Evolutionary conservation across 2,329 filamentous ascomycete genomes (phyloP), one percentile per base, ranked within the genome.

Genomic region (Pseudopyrenochaeta lycopersici): DNA sequence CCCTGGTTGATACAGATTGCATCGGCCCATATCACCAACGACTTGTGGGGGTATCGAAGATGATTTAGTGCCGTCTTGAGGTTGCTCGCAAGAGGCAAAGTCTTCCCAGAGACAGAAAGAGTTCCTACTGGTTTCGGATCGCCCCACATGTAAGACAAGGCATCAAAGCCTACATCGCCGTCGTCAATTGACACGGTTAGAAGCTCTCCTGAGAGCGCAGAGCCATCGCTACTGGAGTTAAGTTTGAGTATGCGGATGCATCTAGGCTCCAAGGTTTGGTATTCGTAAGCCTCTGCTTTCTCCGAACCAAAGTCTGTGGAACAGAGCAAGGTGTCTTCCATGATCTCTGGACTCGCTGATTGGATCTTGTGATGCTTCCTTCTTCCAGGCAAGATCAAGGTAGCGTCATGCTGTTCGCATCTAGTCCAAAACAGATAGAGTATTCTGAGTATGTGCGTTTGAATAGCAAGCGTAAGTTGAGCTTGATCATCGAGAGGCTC

Each of bases 1-100:
- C 40, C 7, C 32, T 58, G 54, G 31, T 51, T 51, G 43, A 58
- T 54, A 15, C 46, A 54, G 7, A 54, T 49, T 20, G 51, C 51
- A 33, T 49, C 40, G 5, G 45, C 30, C 51, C 52, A 55, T 21
- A 50, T 47, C 4, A 20, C 14, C 2, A 44, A 32, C 17, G 39
- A n/a, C 1, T 30, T 45, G 11, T 45, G 18, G 4, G n/a, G 6
- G 20, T 48, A 31, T 40, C 48, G 48, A 10, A 52, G 31, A 45
- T 48, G n/a, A 7, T 15, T 14, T 18, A 56, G 29, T 5, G 48
- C 53, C 18, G 23, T 32, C 2, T 32, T 11, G 7, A 56, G 48
- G 30, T 56, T 56, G 6, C 11, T 36, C 1, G 47, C 36, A 2
- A 56, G 41, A 12, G 43, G 38, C 7, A 51, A 17, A 9, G 29